Evolutionary conservation across 1,139 yeast species (phyloP), one percentile per base, ranked within the genome.

Genomic region (Barnettozyma hawaiiensis): DNA sequence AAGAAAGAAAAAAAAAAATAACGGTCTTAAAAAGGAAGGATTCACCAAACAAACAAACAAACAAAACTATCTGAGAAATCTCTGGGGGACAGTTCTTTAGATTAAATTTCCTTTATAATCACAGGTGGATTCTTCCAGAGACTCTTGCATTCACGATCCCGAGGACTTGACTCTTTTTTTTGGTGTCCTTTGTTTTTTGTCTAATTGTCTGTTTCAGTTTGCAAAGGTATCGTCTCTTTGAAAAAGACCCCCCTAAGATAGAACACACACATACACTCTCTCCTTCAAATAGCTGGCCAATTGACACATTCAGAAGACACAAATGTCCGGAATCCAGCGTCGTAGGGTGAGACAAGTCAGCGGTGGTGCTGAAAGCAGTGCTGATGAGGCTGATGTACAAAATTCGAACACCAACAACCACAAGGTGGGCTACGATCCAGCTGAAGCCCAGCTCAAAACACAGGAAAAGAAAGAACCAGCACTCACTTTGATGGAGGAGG

Each of bases 401-500:
- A 16, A 26, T 11, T 26, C 29, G 14, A 50, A 52, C 21, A 56
- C 52, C 27, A 54, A 53, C 31, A 58, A 53, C 31, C 48, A 51
- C 27, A 82, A 81, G 59, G 75, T 90, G 45, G 97, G 94, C 12
- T 84, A 79, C 57, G 97, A 90, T 62, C 89, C 94, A 29, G 79
- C 76, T 48, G 76, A 71, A 42, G 63, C 62, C 26, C 66, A 64
- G 47, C 62, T 71, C 47, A 50, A 48, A 11, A 44, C 41, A 2
- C 56, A 54, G 34, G 60, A 55, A 27, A 40, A 50, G n/a, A 59
- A 60, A 23, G 65, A 64, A 31, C 97, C 98, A 1, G 69, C 78
- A 40, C 71, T 92, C 54, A 94, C 98, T 1, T 67, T 92, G 53
- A 89, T 92, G 97, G 99, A 92, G 64, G 98, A 92, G 63, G 96